Evolutionary conservation across 2,329 filamentous ascomycete species (phyloP).

Genomic region (Dactylellina sp.): DNA sequence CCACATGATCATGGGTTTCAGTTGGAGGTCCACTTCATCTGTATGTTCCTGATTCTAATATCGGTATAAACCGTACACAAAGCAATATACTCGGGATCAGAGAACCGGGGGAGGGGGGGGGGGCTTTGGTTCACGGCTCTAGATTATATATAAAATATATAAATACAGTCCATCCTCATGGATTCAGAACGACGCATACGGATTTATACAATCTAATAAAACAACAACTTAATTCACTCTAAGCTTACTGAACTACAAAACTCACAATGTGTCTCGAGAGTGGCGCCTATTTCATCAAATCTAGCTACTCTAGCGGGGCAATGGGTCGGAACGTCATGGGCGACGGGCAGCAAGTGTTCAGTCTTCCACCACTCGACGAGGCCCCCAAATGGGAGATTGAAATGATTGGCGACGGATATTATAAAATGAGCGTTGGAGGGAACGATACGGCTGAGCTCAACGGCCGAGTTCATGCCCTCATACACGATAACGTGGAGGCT

Average conservation of each 20-base stretch:
- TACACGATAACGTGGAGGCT: constrained; percentile 4
- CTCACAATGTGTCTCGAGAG: constrained; percentile 25
- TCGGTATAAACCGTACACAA: too few species aligned
- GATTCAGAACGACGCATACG: too few species aligned
- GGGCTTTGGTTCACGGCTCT: too few species aligned
- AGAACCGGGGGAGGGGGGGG: too few species aligned
- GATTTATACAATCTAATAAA: neutral
- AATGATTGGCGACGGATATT: constrained; percentile 31
- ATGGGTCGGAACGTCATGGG: constrained; percentile 25
- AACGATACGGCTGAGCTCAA: constrained; percentile 27
- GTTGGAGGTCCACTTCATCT: too few species aligned
- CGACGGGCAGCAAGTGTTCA: constrained; percentile 33
- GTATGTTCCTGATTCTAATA: too few species aligned
- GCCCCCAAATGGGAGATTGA: constrained; percentile 27
- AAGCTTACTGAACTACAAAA: too few species aligned
- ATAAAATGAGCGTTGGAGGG: constrained; percentile 17
- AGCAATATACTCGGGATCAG: too few species aligned
- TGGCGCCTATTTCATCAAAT: constrained; percentile 34
- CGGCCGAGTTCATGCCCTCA: constrained; percentile 29
- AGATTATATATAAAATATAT: too few species aligned
- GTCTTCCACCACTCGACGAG: constrained; percentile 22
- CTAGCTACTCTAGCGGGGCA: constrained; percentile 30
- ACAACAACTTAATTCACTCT: neutral
- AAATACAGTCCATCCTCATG: too few species aligned
- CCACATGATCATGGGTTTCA: too few species aligned